Conservation (phyloP, 345 rosid genomes). For the Gossypioides kirkii region DNA sequence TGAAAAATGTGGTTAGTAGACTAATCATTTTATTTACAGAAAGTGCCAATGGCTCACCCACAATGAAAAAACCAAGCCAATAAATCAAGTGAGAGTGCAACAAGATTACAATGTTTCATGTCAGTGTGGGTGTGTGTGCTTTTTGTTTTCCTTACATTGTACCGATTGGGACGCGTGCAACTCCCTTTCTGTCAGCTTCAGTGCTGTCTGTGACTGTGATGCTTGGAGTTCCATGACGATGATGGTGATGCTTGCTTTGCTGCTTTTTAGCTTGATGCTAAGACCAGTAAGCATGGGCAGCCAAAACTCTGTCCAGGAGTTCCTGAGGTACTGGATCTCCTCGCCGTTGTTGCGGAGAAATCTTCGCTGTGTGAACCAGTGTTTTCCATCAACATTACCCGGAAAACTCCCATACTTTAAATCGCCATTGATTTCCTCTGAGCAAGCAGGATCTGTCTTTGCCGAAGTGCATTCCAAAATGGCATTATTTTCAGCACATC, state of each 20-base stretch:
- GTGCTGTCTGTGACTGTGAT: slow-evolving; percentile 19
- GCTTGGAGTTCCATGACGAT: slow-evolving; percentile 24
- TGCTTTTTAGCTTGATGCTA: slow-evolving; percentile 68
- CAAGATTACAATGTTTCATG: slow-evolving; percentile 35
- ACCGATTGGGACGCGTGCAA: slow-evolving; percentile 21
- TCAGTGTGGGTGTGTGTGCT: no score
- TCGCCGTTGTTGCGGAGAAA: slow-evolving; percentile 84
- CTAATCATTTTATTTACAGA: slow-evolving; percentile 38
- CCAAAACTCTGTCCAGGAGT: slow-evolving; percentile 80
- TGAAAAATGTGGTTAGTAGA: slow-evolving; percentile 15
- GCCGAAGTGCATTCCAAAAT: slow-evolving; percentile 28
- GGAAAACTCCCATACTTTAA: slow-evolving; percentile 19
- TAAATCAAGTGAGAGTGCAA: slow-evolving; percentile 34
- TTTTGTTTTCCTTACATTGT: slow-evolving; percentile 20
- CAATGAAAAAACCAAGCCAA: slow-evolving; percentile 22
- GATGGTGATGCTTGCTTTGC: slow-evolving; percentile 47
- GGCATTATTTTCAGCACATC: slow-evolving; percentile 30
- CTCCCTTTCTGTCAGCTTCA: slow-evolving; percentile 18
- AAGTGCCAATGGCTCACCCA: slow-evolving; percentile 21
- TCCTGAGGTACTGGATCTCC: slow-evolving; percentile 98
- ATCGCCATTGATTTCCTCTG: slow-evolving; percentile 23
- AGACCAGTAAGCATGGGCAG: slow-evolving; percentile 78
- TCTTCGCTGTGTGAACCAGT: slow-evolving; percentile 88
- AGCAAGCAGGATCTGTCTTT: slow-evolving; percentile 22
- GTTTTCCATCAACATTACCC: slow-evolving; percentile 62